Base-by-base conservation (phyloP, 805 yeast genomes). In the Metschnikowia noctiluminum region DNA sequence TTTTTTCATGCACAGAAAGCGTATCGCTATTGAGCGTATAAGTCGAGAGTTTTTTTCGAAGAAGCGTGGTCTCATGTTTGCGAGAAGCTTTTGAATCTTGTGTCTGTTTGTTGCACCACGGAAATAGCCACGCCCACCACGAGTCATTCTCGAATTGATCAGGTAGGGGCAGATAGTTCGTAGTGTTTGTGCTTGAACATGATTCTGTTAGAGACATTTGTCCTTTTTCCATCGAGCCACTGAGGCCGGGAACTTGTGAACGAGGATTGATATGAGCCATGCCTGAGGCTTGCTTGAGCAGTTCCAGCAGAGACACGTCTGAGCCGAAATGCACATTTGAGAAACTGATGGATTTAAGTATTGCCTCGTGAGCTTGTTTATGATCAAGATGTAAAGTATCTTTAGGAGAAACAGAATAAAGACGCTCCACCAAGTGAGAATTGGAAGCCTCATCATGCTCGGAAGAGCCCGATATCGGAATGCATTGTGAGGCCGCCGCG, bases 351-450 rank as follows among this genome's bases (percentile, higher is more conserved):
- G 13, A 11, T 31, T 2, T 31, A 13, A 2, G 5, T 6, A 13
- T 11, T 13, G 34, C 13, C 11, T 26, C 40, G 14, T 13, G 27
- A 15, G 26, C 35, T 2, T 35, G 48, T 21, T 43, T 42, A 27
- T 50, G 43, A 13, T 36, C 31, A n/a, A 68, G 56, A 53, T 71
- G 69, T 45, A 60, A 63, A 0, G 77, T 71, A 49, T 72, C 70
- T 42, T 61, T 69, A 0, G 77, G 77, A 2, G 74, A 69, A 6
- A 72, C 70, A 1, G 76, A 66, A 50, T 69, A 71, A 28, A 70
- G 53, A 45, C 63, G 65, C 42, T 71, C 75, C 46, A 54, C 46
- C 51, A 35, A 15, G 10, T 47, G 43, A 30, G 27, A 49, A 40
- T 48, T 51, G 38, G 49, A 43, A 40, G 31, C 15, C 10, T n/a